Evolutionary conservation across 2,329 filamentous ascomycete species (phyloP).

Genomic region (Colletotrichum melonis): DNA sequence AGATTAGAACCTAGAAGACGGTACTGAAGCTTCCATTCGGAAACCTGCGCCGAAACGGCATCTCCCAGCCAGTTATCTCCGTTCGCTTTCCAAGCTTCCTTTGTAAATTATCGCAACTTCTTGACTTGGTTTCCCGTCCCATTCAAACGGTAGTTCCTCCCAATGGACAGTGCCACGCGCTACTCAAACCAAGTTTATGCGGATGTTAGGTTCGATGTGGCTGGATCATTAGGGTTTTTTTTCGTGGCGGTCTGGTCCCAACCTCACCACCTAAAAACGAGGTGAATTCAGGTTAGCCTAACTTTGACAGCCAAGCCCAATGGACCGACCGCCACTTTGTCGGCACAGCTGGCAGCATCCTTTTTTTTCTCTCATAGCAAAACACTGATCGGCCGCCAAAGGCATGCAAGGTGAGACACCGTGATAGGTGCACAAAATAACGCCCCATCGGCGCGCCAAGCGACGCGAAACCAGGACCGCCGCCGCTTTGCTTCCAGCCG

Average conservation of each 20-base stretch:
- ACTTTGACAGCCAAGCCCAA: conserved; percentile 10
- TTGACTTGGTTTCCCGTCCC: background rate
- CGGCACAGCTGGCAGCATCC: background rate
- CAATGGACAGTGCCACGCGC: background rate
- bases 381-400: background rate
- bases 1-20: background rate
- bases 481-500: too few species aligned
- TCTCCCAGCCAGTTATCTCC: background rate
- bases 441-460: conserved; percentile 19
- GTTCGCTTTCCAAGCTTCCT: background rate
- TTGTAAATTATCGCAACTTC: background rate
- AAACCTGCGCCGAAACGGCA: background rate
- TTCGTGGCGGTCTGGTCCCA: background rate
- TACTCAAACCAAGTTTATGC: background rate
- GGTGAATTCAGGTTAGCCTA: background rate
- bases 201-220: background rate
- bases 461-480: conserved; percentile 4
- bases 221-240: background rate
- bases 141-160: background rate
- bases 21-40: background rate
- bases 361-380: background rate
- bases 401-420: background rate
- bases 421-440: background rate
- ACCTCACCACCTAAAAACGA: background rate
- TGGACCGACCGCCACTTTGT: conserved; percentile 1